Conservation (phyloP, 257 asterid species). For the Solanum habrochaites region DNA sequence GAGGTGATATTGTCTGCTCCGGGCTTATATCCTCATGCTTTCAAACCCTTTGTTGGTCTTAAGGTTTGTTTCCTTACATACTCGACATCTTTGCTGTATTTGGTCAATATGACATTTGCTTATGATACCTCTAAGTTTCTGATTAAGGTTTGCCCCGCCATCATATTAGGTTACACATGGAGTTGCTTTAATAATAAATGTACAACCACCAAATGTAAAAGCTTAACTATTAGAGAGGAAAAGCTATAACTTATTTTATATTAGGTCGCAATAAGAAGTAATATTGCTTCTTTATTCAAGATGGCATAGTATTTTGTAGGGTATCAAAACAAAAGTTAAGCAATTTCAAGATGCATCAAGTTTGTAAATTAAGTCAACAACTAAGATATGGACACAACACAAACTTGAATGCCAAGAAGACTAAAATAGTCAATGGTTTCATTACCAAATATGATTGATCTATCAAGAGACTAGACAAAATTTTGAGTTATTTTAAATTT, state of each 20-base stretch:
- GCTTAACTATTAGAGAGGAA: neutral
- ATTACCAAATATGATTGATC: neutral
- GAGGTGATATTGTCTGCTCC: neutral
- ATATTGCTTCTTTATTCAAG: neutral
- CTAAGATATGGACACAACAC: neutral
- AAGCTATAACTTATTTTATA: neutral
- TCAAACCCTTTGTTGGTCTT: neutral
- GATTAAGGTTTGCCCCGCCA: neutral
- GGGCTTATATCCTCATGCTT: neutral
- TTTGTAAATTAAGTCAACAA: neutral
- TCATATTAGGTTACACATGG: neutral
- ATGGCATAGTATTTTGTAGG: neutral
- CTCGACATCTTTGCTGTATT: neutral
- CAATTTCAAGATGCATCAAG: neutral
- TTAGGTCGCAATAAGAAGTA: neutral
- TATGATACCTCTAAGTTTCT: neutral
- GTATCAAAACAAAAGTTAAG: neutral
- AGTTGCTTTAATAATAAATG: neutral
- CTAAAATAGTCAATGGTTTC: neutral
- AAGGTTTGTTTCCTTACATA: neutral
- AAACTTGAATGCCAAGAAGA: neutral
- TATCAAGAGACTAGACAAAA: neutral
- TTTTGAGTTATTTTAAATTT: neutral
- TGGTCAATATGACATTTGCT: neutral
- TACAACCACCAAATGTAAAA: neutral